These are phyloP conservation scores for Cymbidium sinense DNA, from an alignment of 106 monocot species.

Conservation along the genomic window DNA sequence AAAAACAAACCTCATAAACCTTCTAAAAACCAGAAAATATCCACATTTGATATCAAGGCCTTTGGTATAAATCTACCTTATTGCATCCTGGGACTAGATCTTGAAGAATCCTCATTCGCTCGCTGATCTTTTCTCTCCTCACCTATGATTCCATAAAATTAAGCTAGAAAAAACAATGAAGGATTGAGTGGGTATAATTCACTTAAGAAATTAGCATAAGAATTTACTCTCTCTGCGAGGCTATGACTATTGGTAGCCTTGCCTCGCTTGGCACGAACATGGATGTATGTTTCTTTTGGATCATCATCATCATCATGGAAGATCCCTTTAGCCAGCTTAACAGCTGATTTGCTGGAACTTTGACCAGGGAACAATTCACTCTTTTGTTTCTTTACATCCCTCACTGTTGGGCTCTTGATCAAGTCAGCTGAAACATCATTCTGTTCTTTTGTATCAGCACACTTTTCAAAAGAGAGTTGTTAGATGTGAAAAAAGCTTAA, in stretches of 20 bases:
- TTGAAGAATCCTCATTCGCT: slow-evolving; percentile 86
- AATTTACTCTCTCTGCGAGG: slow-evolving; percentile 79
- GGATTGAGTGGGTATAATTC: not conserved
- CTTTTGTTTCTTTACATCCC: slow-evolving; percentile 31
- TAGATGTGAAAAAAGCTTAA: not conserved
- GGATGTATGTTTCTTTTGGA: slow-evolving; percentile 52
- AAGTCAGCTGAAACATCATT: slow-evolving; percentile 17
- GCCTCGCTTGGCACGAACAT: slow-evolving; percentile 78
- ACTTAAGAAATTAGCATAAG: not conserved
- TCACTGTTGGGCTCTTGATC: slow-evolving; percentile 14
- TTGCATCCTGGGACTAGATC: slow-evolving; percentile 92
- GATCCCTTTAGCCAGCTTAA: slow-evolving; percentile 21
- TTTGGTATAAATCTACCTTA: slow-evolving; percentile 35
- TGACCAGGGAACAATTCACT: slow-evolving; percentile 3
- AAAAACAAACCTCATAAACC: not conserved
- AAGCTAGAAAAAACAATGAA: not conserved
- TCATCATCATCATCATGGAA: slow-evolving; percentile 25
- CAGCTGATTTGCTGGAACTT: slow-evolving; percentile 7
- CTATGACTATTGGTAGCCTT: slow-evolving; percentile 93
- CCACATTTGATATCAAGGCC: not conserved
- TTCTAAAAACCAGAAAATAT: not conserved
- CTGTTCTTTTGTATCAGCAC: slow-evolving; percentile 21
- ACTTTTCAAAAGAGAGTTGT: slow-evolving; percentile 1
- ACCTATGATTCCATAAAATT: slow-evolving; percentile 30
- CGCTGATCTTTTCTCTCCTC: slow-evolving; percentile 91